A percentile compares a stretch with the other conserved stretches of the same genome.
These are phyloP conservation scores for Vitis rupestris DNA, from an alignment of 164 flowering plant species.

Conservation along the genomic window DNA sequence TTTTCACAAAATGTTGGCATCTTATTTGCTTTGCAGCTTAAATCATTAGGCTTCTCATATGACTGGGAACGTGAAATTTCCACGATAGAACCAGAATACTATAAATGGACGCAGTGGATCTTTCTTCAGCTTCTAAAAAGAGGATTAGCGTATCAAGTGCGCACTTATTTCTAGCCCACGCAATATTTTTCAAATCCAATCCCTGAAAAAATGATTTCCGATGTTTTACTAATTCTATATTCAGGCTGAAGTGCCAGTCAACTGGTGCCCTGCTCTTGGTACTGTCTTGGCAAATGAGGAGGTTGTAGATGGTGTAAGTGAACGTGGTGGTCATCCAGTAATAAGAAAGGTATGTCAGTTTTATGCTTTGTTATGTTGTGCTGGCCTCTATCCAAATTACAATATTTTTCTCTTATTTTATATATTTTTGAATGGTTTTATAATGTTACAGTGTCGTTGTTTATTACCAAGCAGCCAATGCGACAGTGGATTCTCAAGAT, in stretches of 20 bases:
- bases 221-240: slow-evolving; percentile 13
- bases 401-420: slow-evolving; percentile 12
- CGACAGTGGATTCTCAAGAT: slow-evolving; percentile 98
- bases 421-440: slow-evolving; percentile 30
- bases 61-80: slow-evolving; percentile 99
- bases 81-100: slow-evolving; percentile 88
- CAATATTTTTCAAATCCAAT: background rate
- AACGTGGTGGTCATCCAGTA: slow-evolving; percentile 97
- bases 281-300: slow-evolving; percentile 98
- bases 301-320: slow-evolving; percentile 94
- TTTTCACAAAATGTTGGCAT: slow-evolving; percentile 6
- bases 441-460: slow-evolving; percentile 62
- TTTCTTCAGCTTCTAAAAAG: slow-evolving; percentile 86
- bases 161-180: background rate
- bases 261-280: slow-evolving; percentile 99
- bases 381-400: background rate
- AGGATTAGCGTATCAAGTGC: slow-evolving; percentile 96
- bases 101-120: slow-evolving; percentile 99
- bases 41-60: slow-evolving; percentile 93
- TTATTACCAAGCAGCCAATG: slow-evolving; percentile 92
- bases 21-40: slow-evolving; percentile 59
- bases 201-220: background rate
- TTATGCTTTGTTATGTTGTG: background rate
- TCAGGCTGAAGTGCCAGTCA: slow-evolving; percentile 97
- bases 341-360: slow-evolving; percentile 70